Conservation (phyloP, 345 rosid species). For the Gossypium ekmanianum region DNA sequence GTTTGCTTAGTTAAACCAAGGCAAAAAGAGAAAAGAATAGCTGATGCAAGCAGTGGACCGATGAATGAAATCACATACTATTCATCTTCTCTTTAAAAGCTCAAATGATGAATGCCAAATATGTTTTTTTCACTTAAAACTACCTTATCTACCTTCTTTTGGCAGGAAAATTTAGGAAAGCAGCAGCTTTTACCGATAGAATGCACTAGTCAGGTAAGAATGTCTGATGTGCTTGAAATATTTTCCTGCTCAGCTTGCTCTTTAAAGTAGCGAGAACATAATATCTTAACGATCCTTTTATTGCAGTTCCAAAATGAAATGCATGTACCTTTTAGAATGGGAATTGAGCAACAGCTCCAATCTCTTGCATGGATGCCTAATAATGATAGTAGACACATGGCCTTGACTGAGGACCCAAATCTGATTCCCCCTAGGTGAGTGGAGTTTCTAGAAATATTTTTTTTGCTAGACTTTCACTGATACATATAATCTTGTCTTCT, state of each 20-base stretch:
- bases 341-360: constrained; percentile 60
- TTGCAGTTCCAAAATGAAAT: constrained; percentile 57
- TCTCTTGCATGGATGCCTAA: constrained; percentile 55
- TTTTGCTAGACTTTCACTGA: neutral
- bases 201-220: constrained; percentile 46
- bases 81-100: neutral
- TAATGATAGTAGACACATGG: constrained; percentile 38
- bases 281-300: constrained; percentile 15
- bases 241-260: constrained; percentile 10
- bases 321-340: constrained; percentile 47
- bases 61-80: neutral
- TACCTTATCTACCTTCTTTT: neutral
- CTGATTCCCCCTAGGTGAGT: constrained; percentile 48
- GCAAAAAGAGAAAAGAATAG: neutral
- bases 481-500: neutral
- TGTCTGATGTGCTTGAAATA: neutral
- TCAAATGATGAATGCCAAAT: neutral
- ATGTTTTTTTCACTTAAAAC: neutral
- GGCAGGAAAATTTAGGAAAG: constrained; percentile 43
- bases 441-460: neutral
- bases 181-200: constrained; percentile 56
- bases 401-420: constrained; percentile 48
- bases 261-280: neutral
- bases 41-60: neutral
- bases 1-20: constrained; percentile 1